Conservation (phyloP, 805 yeast species). For the Metschnikowia baotianmanensis region DNA sequence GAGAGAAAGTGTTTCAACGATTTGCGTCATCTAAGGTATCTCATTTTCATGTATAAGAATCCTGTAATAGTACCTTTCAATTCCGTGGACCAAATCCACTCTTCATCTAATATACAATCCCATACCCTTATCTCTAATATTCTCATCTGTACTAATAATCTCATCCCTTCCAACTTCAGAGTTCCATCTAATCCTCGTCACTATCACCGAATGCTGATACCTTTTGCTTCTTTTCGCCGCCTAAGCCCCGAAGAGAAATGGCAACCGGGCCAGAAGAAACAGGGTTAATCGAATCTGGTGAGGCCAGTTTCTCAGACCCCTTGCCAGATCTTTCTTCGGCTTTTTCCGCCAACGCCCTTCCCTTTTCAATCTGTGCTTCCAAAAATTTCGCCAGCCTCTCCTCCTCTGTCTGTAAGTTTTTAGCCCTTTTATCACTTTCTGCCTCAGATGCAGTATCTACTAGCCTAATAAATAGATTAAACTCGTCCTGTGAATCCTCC, state of each 20-base stretch:
- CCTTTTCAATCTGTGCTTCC: conserved; percentile 16
- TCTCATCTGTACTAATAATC: no score
- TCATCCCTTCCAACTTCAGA: no score
- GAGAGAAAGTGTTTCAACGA: no score
- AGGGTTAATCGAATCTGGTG: no score
- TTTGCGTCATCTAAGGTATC: no score
- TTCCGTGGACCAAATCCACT: no score
- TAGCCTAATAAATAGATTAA: conserved; percentile 32
- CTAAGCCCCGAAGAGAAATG: conserved; percentile 4
- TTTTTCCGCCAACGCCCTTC: conserved; percentile 3
- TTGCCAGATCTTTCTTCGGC: not conserved
- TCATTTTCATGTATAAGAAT: no score
- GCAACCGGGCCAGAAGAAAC: conserved; percentile 12
- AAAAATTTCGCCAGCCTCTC: conserved; percentile 15
- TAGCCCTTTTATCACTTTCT: not conserved
- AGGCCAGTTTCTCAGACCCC: not conserved
- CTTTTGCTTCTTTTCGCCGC: not conserved
- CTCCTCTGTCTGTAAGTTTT: conserved; percentile 16
- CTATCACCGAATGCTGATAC: not conserved
- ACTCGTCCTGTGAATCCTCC: conserved; percentile 33
- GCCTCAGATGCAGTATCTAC: conserved; percentile 14
- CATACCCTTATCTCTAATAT: no score
- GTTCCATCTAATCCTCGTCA: not conserved
- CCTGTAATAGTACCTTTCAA: no score
- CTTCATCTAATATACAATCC: no score